These are phyloP conservation scores for Russula brevipes DNA, from an alignment of 768 basidiomycete species.

Conservation along the genomic window DNA sequence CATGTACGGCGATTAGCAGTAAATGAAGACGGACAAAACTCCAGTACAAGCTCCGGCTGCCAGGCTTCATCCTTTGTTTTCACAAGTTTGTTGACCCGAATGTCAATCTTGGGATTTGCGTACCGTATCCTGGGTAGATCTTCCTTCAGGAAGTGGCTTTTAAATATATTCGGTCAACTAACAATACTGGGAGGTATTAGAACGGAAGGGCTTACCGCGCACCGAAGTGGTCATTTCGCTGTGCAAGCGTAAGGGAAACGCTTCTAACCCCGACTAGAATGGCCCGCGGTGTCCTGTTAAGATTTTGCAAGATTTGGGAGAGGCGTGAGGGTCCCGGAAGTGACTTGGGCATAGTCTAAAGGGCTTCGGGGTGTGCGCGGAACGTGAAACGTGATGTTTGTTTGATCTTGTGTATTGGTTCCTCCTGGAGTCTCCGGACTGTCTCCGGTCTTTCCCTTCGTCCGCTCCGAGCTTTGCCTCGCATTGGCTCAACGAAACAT, in stretches of 20 bases:
- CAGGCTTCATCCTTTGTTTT: slow-evolving; percentile 53
- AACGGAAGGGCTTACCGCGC: slow-evolving; percentile 47
- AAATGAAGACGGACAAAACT: slow-evolving; percentile 50
- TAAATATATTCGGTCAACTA: background rate
- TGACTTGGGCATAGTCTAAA: slow-evolving; percentile 10
- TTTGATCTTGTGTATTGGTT: background rate
- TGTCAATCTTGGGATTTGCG: slow-evolving; percentile 62
- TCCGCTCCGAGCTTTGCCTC: background rate
- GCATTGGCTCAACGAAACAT: slow-evolving; percentile 16
- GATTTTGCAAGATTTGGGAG: slow-evolving; percentile 46
- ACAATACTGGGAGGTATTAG: background rate
- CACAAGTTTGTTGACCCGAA: slow-evolving; percentile 50
- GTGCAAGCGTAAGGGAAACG: slow-evolving; percentile 53
- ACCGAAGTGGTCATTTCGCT: slow-evolving; percentile 67
- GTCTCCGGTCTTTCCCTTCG: background rate
- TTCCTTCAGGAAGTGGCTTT: slow-evolving; percentile 73
- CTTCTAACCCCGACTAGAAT: slow-evolving; percentile 44
- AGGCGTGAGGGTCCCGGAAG: slow-evolving; percentile 50
- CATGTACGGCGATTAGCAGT: background rate
- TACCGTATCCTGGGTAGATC: slow-evolving; percentile 74
- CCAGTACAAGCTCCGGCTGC: slow-evolving; percentile 56
- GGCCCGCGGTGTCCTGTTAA: slow-evolving; percentile 50
- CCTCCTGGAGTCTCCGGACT: no score
- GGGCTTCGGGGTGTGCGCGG: background rate
- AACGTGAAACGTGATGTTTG: background rate